phyloP scores from a whole-genome alignment of 163 green algal genomes.

The Trebouxiophyceae sp. region DNA sequence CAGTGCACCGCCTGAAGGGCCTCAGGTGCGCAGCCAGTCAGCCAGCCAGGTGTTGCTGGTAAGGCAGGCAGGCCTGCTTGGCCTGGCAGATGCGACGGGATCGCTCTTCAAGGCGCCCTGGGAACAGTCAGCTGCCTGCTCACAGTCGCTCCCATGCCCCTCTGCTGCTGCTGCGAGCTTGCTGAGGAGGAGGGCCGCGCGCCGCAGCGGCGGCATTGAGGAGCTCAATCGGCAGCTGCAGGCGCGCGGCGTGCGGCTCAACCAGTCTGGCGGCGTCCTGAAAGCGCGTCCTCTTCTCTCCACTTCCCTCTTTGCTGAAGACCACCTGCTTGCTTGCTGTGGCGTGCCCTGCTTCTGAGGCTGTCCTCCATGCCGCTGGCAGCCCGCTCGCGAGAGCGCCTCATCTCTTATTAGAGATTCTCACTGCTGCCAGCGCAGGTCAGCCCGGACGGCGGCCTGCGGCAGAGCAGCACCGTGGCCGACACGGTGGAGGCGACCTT shows the following conservation, averaged over 20 bases:
- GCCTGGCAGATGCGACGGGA: neutral
- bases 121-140: neutral
- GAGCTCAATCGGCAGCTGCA: constrained; percentile 39
- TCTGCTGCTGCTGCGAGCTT: neutral
- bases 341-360: too few species aligned
- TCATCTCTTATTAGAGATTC: too few species aligned
- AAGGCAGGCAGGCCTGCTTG: neutral
- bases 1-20: constrained; percentile 46
- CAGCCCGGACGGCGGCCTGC: constrained; percentile 59
- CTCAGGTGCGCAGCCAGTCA: constrained; percentile 9
- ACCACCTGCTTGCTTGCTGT: neutral
- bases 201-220: constrained; percentile 31
- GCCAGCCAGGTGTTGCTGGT: neutral
- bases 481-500: constrained; percentile 58
- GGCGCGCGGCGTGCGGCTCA: constrained; percentile 53
- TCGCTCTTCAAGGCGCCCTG: neutral
- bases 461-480: constrained; percentile 66
- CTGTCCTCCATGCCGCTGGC: too few species aligned
- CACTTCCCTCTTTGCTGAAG: neutral
- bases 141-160: neutral
- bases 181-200: too few species aligned
- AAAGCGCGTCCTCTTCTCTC: too few species aligned
- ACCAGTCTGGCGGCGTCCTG: constrained; percentile 50
- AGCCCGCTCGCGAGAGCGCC: too few species aligned
- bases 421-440: constrained; percentile 31